Base-by-base conservation (phyloP, 2,329 filamentous ascomycete genomes). In the Fusarium circinatum region DNA sequence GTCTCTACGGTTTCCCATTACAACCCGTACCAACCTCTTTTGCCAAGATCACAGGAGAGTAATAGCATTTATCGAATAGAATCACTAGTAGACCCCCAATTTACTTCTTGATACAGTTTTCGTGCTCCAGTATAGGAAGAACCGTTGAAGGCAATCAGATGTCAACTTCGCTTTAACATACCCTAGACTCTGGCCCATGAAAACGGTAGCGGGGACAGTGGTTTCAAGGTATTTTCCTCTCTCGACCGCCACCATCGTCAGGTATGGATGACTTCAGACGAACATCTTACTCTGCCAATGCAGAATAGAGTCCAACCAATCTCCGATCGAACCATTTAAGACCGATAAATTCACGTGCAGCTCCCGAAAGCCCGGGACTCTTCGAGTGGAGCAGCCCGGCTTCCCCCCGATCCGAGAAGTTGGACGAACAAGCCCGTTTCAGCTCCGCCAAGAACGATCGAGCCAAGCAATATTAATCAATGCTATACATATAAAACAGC, bases 401-500 rank as follows among this genome's bases (percentile, higher is more conserved):
- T 18, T 2, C 0, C 13, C 24, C 24, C 42, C 42, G 42, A 51
- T 59, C 56, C 56, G 56, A 58, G 30, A n/a, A 36, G 41, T 58
- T 58, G 55, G 55, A 22, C 0, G 55, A 51, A 51, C 56, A 51
- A 59, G 24, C 32, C 24, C 24, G 56, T 58, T 58, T 58, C 56
- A 58, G 56, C 42, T 51, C 56, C 32, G 56, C 56, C 56, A 58
- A 58, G 55, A 58, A 24, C 11, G 18, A 26, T n/a, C 15, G 28
- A 15, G 32, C 42, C 56, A 51, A 59, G 32, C 30, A 51, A 51
- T 59, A 59, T 59, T 17, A 38, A 59, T 51, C 32, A 59, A 59
- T 59, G 56, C 42, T 59, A 59, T 59, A 51, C 74, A 75, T 15
- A 18, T 62, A 9, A 30, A 64, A 28, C 1, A 49, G 4, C n/a